Evolutionary conservation across 192 early-diverging fungal species (phyloP).

Genomic region (Pecoramyces ruminantium): DNA sequence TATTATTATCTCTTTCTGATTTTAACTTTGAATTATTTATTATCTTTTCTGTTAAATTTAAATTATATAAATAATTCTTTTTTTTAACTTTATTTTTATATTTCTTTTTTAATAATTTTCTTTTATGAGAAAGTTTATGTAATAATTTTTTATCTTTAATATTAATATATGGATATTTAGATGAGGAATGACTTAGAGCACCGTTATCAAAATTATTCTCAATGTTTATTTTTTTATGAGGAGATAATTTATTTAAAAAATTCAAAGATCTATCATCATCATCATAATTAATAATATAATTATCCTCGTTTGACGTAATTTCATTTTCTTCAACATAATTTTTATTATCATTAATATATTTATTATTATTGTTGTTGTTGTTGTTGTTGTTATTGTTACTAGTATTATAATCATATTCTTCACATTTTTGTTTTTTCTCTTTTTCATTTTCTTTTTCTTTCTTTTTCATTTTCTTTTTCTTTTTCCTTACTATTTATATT

Average conservation of each 20-base stretch:
- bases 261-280: no score
- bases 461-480: neutral
- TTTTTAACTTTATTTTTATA: neutral
- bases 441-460: neutral
- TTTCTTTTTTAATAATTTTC: neutral
- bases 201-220: no score
- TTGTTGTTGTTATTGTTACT: no score
- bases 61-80: neutral
- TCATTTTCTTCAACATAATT: neutral
- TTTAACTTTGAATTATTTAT: no score
- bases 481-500: neutral
- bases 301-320: neutral
- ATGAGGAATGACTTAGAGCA: neutral
- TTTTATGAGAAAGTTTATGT: neutral
- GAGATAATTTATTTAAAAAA: no score
- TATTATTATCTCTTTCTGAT: no score
- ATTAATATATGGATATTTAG: neutral
- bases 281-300: no score
- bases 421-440: no score
- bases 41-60: no score
- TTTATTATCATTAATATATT: neutral
- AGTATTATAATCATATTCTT: no score
- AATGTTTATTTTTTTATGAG: no score
- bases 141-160: neutral
- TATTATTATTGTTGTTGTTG: neutral